Percentiles rank a stretch among this genome's conserved stretches.
Conservation (phyloP, 1,284 basidiomycete genomes). For the Pseudozyma hubeiensis region DNA sequence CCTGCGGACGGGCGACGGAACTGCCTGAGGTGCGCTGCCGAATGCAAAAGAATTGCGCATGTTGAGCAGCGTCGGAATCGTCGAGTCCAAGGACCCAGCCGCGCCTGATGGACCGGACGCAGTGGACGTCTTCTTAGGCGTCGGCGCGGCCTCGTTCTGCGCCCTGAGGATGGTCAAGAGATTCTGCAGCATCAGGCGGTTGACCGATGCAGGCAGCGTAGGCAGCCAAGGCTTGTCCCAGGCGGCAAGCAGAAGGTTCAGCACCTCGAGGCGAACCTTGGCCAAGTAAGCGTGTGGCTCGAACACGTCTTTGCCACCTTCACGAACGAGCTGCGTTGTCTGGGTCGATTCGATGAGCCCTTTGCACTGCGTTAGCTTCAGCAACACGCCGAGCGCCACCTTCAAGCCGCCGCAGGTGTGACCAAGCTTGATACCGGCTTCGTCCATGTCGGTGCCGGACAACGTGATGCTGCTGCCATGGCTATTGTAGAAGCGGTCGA, state of each 20-base stretch:
- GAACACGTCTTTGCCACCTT: conserved; percentile 71
- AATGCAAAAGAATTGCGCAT: conserved; percentile 42
- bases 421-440: conserved; percentile 68
- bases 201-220: conserved; percentile 73
- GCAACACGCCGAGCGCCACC: conserved; percentile 81
- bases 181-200: conserved; percentile 78
- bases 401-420: conserved; percentile 85
- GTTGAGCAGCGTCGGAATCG: conserved; percentile 25
- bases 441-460: conserved; percentile 26
- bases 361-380: conserved; percentile 81
- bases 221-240: conserved; percentile 90
- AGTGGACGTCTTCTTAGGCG: conserved; percentile 26
- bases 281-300: conserved; percentile 88
- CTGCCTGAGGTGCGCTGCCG: conserved; percentile 36
- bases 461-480: conserved; percentile 38
- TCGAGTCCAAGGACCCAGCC: conserved; percentile 13
- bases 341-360: conserved; percentile 87
- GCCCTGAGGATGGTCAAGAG: conserved; percentile 84
- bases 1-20: conserved; percentile 26
- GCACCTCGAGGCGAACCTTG: conserved; percentile 77
- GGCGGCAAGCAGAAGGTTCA: conserved; percentile 78
- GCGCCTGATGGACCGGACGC: conserved; percentile 10
- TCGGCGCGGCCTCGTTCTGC: conserved; percentile 72
- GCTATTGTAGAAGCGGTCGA: conserved; percentile 74
- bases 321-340: conserved; percentile 74